Evolutionary conservation across 768 basidiomycete genomes (phyloP), one percentile per base, ranked within the genome.

Genomic region (Symmetrospora coprosmae): DNA sequence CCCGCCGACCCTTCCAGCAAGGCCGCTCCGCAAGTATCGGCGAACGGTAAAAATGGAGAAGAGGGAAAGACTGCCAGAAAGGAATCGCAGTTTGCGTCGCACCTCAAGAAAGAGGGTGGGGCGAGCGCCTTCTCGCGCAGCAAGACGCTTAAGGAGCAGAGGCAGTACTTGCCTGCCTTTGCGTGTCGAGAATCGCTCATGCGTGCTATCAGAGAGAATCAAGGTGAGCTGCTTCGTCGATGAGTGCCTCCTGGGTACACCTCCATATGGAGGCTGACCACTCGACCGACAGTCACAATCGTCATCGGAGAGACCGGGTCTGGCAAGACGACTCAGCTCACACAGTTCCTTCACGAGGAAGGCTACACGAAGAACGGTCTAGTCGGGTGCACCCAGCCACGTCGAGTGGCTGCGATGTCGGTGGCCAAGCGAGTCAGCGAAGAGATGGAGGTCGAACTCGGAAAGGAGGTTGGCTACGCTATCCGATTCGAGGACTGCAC

Each of bases 281-380:
- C n/a, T n/a, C n/a, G 19, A 3, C 30, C 21, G 7, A 27, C 65
- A 94, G 94, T 97, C 35, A 77, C 86, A 46, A 82, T 99, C 59
- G 88, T 97, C 37, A 86, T 99, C 38, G 94, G 94, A n/a, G 94
- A 99, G 74, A 99, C 94, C n/a, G 94, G 94, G 9, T 97, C 92
- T 0, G 94, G 94, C 5, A 99, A 99, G 75, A 99, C 94, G 1
- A 97, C 94, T 0, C 94, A 99, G 71, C 76, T 99, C 5, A 77
- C 87, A 0, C 94, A 99, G 70, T 99, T 89, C 74, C 72, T 99
- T 63, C 87, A 96, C 70, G 94, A 99, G 71, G 94, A 99, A 64
- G 94, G 94, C 0, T 99, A 92, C 72, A 87, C 90, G 66, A 71
- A 79, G 3, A 79, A 82, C 73, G 92, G 92, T 17, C 78, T 97